These are phyloP conservation scores for Lactarius akahatsu DNA, from an alignment of 768 basidiomycete genomes.

Conservation along the genomic window DNA sequence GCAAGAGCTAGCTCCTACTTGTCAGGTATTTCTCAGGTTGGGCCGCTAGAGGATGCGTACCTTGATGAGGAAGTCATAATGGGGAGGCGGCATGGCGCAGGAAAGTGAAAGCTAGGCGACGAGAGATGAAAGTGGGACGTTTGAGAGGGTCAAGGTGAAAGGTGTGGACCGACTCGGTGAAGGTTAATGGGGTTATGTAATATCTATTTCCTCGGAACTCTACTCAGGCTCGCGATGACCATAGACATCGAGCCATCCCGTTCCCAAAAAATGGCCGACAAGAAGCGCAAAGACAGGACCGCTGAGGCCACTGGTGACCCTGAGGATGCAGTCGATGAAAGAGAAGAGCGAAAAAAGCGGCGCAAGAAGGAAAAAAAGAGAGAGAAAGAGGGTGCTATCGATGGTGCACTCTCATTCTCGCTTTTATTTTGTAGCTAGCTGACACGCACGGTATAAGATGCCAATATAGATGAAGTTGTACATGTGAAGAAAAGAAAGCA, in stretches of 20 bases:
- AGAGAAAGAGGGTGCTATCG: constrained; percentile 8
- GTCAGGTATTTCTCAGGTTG: constrained; percentile 24
- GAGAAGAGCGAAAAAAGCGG: constrained; percentile 3
- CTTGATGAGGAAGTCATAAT: constrained; percentile 98
- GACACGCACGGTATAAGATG: constrained; percentile 1
- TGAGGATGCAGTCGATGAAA: neutral
- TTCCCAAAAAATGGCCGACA: constrained; percentile 6
- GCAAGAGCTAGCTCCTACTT: constrained; percentile 61
- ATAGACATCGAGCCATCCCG: neutral
- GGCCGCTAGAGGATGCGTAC: constrained; percentile 40
- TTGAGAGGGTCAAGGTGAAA: neutral
- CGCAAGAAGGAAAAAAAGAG: constrained; percentile 3
- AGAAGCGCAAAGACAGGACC: constrained; percentile 6
- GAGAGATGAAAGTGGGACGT: neutral
- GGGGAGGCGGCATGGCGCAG: constrained; percentile 75
- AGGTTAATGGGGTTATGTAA: neutral
- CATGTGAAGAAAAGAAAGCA: constrained; percentile 11
- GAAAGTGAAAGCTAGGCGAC: constrained; percentile 2
- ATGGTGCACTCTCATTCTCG: neutral
- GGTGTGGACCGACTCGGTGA: neutral
- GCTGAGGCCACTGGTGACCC: neutral
- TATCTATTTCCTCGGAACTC: neutral
- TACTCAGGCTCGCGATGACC: constrained; percentile 3
- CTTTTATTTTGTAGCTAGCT: neutral
- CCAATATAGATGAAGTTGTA: neutral